Evolutionary conservation across 176 grass and related monocot genomes (phyloP), one percentile per base, ranked within the genome.

Genomic region (Miscanthus lutarioriparius): DNA sequence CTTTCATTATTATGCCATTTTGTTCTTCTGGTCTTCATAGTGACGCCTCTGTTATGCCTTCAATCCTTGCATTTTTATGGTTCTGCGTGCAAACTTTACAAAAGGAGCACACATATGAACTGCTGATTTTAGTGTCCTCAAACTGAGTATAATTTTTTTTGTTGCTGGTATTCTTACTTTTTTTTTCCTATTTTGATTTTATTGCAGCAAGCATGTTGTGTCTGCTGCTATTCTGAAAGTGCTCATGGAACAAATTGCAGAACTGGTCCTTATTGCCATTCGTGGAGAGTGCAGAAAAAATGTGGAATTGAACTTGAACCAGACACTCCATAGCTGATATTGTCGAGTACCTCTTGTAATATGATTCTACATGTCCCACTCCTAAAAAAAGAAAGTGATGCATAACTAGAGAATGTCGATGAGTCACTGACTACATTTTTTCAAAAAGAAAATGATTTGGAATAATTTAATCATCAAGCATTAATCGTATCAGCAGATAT

Each of bases 171-270:
- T 47, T 67, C 36, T 76, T 23, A 78, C 63, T n/a, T 80, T 77
- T 80, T 77, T 82, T 22, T 3, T 30, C 23, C 22, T 36, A 5
- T 72, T 75, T 62, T 82, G 27, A 72, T 67, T 75, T 35, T 74
- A 41, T 73, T 79, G 82, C 66, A 90, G 85, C 39, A 73, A 77
- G 20, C 56, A 85, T 83, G 75, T 74, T 79, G 59, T 91, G 48
- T 88, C 91, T 69, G 75, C 88, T 83, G 88, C 88, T 4, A 87
- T 90, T 83, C 80, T 90, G 80, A 90, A 90, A 90, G 84, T 90
- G 74, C 67, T 17, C 62, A 80, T 76, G 15, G 84, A 90, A 87
- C 74, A 83, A 83, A 49, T 83, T 83, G 88, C 84, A 75, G 88
- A 90, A 83, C 75, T 90, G 82, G 68, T 87, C 47, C 84, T 90